A percentile compares a stretch with the other conserved stretches of the same genome.
Conservation (phyloP, 2,329 filamentous ascomycete species). For the Metarhizium robertsii region DNA sequence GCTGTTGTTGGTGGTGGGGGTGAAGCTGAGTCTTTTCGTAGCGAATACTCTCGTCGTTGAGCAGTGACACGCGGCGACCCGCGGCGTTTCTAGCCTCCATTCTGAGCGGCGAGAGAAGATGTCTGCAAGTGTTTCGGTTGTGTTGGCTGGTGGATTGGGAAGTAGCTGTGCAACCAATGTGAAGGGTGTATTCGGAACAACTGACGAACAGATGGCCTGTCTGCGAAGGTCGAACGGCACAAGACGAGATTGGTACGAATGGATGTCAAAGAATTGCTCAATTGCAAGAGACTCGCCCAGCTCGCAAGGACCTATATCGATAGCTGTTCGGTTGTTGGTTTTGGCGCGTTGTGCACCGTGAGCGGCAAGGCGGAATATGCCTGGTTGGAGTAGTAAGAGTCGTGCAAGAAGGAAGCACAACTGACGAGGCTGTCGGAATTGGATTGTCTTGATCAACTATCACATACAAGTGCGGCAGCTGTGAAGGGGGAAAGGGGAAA, state of each 20-base stretch:
- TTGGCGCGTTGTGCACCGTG: not conserved
- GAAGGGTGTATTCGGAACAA: not conserved
- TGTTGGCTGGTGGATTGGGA: not conserved
- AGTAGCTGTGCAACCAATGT: not conserved
- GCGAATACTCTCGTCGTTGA: slow-evolving; percentile 40
- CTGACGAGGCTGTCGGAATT: not conserved
- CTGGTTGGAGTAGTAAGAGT: not conserved
- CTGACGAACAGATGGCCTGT: not conserved
- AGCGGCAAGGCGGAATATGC: not conserved
- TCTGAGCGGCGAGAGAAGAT: not conserved
- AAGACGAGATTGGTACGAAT: not conserved
- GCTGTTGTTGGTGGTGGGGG: slow-evolving; percentile 15
- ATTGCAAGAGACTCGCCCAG: not conserved
- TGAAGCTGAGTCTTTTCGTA: slow-evolving; percentile 10
- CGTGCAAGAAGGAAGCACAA: not conserved
- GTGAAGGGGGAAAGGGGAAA: not conserved
- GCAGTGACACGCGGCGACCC: slow-evolving; percentile 48
- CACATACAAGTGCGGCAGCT: not conserved
- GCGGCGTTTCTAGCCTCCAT: slow-evolving; percentile 49
- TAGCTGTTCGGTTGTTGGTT: not conserved
- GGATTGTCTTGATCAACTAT: not conserved
- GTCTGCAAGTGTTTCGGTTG: not conserved
- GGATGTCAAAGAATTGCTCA: not conserved
- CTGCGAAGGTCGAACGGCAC: not conserved
- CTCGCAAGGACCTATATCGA: not conserved